phyloP scores from a whole-genome alignment of 192 early-diverging fungal genomes.

The Coemansia sp. region DNA sequence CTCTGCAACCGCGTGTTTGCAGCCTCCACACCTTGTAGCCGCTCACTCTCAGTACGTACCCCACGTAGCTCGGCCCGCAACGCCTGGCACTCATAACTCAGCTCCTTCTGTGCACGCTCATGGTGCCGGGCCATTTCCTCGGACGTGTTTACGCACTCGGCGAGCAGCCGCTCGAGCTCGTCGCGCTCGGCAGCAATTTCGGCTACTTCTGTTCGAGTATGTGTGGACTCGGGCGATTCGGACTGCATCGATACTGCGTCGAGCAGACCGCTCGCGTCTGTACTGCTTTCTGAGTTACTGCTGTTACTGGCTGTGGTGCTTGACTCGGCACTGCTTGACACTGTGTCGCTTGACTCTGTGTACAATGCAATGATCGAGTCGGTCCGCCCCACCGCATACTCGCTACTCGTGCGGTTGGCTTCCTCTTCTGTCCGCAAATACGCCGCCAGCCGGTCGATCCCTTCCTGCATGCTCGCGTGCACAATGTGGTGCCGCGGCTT shows the following conservation, averaged over 20 bases:
- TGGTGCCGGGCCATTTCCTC: constrained; percentile 30
- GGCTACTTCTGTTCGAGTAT: neutral
- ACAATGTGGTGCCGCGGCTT: constrained; percentile 39
- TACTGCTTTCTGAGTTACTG: constrained; percentile 9
- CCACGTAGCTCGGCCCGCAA: constrained; percentile 22
- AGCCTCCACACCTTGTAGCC: neutral
- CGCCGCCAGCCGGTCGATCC: constrained; percentile 35
- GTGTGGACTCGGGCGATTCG: constrained; percentile 17
- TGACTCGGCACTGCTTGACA: neutral
- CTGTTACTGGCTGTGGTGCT: constrained; percentile 15
- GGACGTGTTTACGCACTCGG: constrained; percentile 32
- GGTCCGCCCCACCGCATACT: constrained; percentile 6
- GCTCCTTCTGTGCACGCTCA: constrained; percentile 21
- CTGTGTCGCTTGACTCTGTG: neutral
- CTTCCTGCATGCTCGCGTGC: constrained; percentile 28
- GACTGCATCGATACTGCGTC: constrained; percentile 30
- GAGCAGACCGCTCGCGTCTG: constrained; percentile 8
- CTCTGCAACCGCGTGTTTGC: too few species aligned
- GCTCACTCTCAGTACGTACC: neutral
- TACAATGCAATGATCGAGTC: constrained; percentile 41
- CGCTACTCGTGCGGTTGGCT: constrained; percentile 8
- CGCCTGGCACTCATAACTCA: constrained; percentile 32
- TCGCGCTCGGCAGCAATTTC: constrained; percentile 13
- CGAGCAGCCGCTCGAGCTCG: constrained; percentile 29
- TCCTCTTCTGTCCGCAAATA: constrained; percentile 36